Evolutionary conservation across 371 early-diverging fungal species (phyloP), one percentile per base, ranked within the genome.

Genomic region (Apophysomyces ossiformis): DNA sequence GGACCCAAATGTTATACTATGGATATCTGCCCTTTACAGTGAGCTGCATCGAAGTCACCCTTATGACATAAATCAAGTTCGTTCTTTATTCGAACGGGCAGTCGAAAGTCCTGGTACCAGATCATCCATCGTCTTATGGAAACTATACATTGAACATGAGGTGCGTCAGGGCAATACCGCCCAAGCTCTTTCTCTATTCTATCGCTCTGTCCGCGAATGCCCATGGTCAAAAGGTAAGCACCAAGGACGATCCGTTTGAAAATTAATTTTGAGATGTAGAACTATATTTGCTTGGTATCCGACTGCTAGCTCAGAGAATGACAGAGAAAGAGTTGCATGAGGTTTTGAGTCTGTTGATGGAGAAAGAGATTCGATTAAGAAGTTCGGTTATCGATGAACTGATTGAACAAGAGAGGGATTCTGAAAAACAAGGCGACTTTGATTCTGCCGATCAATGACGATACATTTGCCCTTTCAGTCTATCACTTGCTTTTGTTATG

Each of bases 191-290:
- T 58, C 71, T 41, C 64, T 90, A 36, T 83, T 86, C 54, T 89
- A 84, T 69, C 77, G 87, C 7, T 83, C 89, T 7, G 64, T 90
- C 12, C 79, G 85, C 38, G 85, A 85, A 58, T 90, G 91, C 71
- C 91, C 91, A 12, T 90, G 91, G 91, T 82, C 85, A 37, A 90
- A 90, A 81, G 86, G 88, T 88, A 72, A 61, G 64, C 37, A 0
- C 15, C 37, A 37, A 12, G 47, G 4, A 8, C 18, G 11, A 57
- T 47, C 46, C 15, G 47, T 58, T 45, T 21, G 35, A 38, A 16
- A 7, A 35, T 60, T 26, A 26, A 26, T 26, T 2, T 26, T 26
- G 26, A 26, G 26, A 11, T 32, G 68, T 66, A 86, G 87, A 84
- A 57, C 62, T 90, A 7, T 89, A 86, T 64, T 59, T 89, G 70